Evolutionary conservation across 208 protist species (phyloP).

Genomic region (Spongospora subterranea): DNA sequence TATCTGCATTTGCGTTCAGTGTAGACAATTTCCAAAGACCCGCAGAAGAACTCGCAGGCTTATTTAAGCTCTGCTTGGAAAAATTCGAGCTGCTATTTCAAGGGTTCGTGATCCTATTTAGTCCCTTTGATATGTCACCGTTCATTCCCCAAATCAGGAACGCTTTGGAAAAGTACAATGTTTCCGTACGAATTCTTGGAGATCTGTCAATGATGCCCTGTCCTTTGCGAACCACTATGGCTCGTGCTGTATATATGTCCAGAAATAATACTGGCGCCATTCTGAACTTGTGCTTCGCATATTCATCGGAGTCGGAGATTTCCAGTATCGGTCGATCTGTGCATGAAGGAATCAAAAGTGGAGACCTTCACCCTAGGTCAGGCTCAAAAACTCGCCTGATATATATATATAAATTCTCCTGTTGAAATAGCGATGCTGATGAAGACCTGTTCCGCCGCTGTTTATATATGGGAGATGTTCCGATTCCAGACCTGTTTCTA

Average conservation of each 20-base stretch:
- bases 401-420: neutral
- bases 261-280: neutral
- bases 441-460: slow-evolving; percentile 10
- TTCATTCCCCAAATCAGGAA: too few species aligned
- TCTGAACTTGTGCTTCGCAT: slow-evolving; percentile 34
- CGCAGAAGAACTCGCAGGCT: neutral
- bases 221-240: neutral
- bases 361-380: neutral
- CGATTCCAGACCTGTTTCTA: neutral
- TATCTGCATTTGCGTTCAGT: slow-evolving; percentile 47
- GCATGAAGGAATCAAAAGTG: neutral
- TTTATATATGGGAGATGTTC: neutral
- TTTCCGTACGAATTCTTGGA: neutral
- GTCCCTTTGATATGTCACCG: neutral
- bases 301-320: slow-evolving; percentile 41
- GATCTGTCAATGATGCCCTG: neutral
- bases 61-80: slow-evolving; percentile 31
- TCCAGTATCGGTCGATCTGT: neutral
- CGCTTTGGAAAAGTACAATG: slow-evolving; percentile 46
- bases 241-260: neutral
- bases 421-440: neutral
- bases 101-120: neutral
- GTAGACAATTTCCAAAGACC: slow-evolving; percentile 35
- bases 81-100: slow-evolving; percentile 1
- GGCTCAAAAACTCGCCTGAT: neutral